A percentile compares a stretch with the other conserved stretches of the same genome.
Conservation (phyloP, 139 green algal species). For the Deuterostichococcus epilithicus region DNA sequence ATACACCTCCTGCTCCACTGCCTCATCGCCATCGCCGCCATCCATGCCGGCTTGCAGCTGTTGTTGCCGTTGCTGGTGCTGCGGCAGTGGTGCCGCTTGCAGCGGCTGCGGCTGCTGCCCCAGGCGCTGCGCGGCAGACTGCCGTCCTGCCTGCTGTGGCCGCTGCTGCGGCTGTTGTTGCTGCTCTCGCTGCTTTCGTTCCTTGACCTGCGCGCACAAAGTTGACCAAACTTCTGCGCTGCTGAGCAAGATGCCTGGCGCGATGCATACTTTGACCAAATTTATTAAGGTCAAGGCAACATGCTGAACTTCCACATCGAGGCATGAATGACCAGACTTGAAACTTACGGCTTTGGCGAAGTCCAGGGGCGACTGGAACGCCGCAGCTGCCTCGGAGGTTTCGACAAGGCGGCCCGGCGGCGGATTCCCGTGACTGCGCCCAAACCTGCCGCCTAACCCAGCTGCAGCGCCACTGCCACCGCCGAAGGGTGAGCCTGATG, state of each 20-base stretch:
- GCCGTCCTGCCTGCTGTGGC: neutral
- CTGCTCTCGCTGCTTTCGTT: neutral
- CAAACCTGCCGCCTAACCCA: too few relatives aligned
- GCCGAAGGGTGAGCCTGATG: too few relatives aligned
- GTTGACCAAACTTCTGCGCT: too few relatives aligned
- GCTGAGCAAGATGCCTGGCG: too few relatives aligned
- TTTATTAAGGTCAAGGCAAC: too few relatives aligned
- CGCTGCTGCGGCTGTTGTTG: neutral
- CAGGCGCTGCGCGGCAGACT: neutral
- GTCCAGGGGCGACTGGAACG: neutral
- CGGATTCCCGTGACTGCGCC: neutral
- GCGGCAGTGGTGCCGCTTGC: neutral
- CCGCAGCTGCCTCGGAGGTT: too few relatives aligned
- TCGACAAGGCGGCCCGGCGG: neutral
- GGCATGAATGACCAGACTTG: too few relatives aligned
- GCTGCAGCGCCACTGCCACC: too few relatives aligned
- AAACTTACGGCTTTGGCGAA: neutral
- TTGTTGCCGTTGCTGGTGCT: neutral
- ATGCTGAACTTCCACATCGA: too few relatives aligned
- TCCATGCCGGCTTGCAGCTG: too few relatives aligned
- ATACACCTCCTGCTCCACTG: constrained; percentile 9
- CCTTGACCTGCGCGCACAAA: neutral
- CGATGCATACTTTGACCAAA: too few relatives aligned
- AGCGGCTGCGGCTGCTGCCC: neutral
- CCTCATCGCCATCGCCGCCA: neutral